Percentiles rank a stretch among this genome's conserved stretches.
Conservation (phyloP, 129 eudicot species). For the Cynara cardunculus region DNA sequence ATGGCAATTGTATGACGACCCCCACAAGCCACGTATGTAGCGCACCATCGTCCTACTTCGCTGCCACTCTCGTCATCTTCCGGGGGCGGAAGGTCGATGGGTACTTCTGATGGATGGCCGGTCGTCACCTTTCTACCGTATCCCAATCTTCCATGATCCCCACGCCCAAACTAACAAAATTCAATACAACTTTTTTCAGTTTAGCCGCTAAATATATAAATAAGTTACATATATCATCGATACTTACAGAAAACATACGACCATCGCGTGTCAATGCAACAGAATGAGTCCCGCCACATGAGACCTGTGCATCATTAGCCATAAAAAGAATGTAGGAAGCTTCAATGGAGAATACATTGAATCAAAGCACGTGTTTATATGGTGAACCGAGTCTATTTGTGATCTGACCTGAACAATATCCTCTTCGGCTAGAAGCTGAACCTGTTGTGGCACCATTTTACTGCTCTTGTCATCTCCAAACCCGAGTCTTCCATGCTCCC, state of each 20-base stretch:
- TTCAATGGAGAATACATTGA: too few relatives aligned
- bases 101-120: slow-evolving; percentile 91
- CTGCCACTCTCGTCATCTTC: slow-evolving; percentile 19
- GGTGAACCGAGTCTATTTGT: not conserved
- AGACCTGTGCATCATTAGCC: slow-evolving; percentile 52
- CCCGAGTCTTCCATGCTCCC: slow-evolving; percentile 99
- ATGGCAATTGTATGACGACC: slow-evolving; percentile 92
- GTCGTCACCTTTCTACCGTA: slow-evolving; percentile 88
- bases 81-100: slow-evolving; percentile 60
- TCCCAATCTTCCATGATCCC: slow-evolving; percentile 98
- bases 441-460: slow-evolving; percentile 97
- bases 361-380: too few relatives aligned
- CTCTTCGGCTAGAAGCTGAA: slow-evolving; percentile 90
- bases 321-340: not conserved
- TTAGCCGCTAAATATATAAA: not conserved
- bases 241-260: slow-evolving; percentile 81
- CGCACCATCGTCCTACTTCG: slow-evolving; percentile 75
- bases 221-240: not conserved
- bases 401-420: slow-evolving; percentile 63
- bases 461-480: slow-evolving; percentile 99
- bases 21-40: slow-evolving; percentile 88
- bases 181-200: not conserved
- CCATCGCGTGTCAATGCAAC: slow-evolving; percentile 97
- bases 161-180: slow-evolving; percentile 77
- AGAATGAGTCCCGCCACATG: slow-evolving; percentile 99